Conservation (phyloP, 768 basidiomycete genomes). For the Lyophyllum semitale region DNA sequence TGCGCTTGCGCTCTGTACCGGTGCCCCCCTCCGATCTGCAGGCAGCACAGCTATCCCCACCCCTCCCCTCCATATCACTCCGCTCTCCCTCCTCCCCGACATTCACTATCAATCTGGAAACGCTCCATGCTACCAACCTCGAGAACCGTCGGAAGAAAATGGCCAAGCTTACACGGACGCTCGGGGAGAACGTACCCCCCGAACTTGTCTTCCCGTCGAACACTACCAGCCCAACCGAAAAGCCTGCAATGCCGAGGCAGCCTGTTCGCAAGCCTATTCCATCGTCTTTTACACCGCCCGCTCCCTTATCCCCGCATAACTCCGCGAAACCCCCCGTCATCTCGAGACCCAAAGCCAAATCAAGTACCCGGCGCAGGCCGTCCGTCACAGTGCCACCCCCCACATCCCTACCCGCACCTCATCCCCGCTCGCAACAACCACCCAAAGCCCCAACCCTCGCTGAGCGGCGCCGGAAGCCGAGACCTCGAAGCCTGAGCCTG, state of each 20-base stretch:
- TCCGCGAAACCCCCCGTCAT: conserved; percentile 2
- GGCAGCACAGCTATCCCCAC: conserved; percentile 11
- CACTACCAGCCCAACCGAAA: neutral
- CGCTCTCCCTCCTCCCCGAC: conserved; percentile 25
- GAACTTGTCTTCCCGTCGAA: conserved; percentile 42
- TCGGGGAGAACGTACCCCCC: conserved; percentile 53
- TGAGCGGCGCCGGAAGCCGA: conserved; percentile 13
- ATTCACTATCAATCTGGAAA: conserved; percentile 19
- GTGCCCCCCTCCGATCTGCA: conserved; percentile 14
- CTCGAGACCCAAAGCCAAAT: conserved; percentile 8
- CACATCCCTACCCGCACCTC: neutral
- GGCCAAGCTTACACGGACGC: conserved; percentile 51
- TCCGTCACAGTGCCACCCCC: neutral
- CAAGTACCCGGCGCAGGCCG: neutral
- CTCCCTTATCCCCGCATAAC: neutral
- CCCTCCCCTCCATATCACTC: conserved; percentile 11
- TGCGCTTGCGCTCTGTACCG: conserved; percentile 19
- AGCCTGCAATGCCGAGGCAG: neutral
- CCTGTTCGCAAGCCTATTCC: neutral
- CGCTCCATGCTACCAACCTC: conserved; percentile 25
- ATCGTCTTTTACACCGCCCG: neutral
- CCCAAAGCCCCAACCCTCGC: conserved; percentile 3
- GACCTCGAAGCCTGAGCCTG: conserved; percentile 20
- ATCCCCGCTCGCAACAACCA: neutral
- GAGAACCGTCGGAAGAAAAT: conserved; percentile 41